phyloP scores from a whole-genome alignment of 2,329 filamentous ascomycete genomes.

The Exophiala lecanii-corni region DNA sequence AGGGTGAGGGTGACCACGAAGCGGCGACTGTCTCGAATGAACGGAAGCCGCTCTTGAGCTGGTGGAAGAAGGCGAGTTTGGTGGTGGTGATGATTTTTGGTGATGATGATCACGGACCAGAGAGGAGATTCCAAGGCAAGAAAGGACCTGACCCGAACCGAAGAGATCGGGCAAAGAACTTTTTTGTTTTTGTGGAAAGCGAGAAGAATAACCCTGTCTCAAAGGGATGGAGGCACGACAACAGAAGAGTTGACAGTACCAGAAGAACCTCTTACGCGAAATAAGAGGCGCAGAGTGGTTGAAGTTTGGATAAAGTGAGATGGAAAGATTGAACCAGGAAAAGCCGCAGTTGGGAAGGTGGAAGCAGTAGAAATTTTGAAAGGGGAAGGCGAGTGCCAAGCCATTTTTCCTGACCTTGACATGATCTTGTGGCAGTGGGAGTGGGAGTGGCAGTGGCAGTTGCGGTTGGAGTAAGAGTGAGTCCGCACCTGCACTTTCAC shows the following conservation, averaged over 20 bases:
- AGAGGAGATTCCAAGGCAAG: slow-evolving; percentile 23
- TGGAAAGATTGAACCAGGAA: slow-evolving; percentile 12
- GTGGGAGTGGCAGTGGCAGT: too few species aligned
- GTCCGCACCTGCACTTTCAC: too few species aligned
- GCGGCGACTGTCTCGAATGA: slow-evolving; percentile 29
- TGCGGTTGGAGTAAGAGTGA: too few species aligned
- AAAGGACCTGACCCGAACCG: slow-evolving; percentile 12
- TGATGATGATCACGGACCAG: slow-evolving; percentile 4
- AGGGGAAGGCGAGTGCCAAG: slow-evolving; percentile 6
- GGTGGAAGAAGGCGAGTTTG: slow-evolving; percentile 13
- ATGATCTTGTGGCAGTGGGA: background rate
- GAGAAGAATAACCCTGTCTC: slow-evolving; percentile 7
- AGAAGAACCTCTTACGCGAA: slow-evolving; percentile 18
- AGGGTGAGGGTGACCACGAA: slow-evolving; percentile 13
- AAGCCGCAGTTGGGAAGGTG: slow-evolving; percentile 11
- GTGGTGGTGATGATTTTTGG: slow-evolving; percentile 10
- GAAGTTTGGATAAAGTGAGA: slow-evolving; percentile 11
- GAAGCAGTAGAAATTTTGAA: slow-evolving; percentile 14
- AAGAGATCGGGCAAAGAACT: slow-evolving; percentile 11
- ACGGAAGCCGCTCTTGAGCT: slow-evolving; percentile 28
- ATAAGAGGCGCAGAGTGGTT: slow-evolving; percentile 15
- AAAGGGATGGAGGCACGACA: slow-evolving; percentile 18
- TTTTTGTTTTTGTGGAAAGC: background rate
- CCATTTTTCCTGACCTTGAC: background rate
- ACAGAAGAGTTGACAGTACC: slow-evolving; percentile 18